phyloP scores from a whole-genome alignment of 2,329 filamentous ascomycete species.

The Aspergillus sp. region DNA sequence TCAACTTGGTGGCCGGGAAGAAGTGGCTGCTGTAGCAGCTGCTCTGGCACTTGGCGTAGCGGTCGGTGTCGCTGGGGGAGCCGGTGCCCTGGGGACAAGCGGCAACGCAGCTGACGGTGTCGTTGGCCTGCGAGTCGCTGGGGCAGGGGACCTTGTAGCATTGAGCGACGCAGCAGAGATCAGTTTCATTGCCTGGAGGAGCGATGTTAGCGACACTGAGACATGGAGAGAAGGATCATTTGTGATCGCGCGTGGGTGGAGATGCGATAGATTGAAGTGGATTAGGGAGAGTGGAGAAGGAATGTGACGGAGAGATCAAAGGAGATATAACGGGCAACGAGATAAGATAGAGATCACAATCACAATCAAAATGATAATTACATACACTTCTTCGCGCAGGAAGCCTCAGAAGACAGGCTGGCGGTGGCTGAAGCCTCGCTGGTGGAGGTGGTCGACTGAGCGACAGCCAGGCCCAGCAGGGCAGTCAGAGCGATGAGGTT shows the following conservation, averaged over 20 bases:
- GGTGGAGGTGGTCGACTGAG: slow-evolving; percentile 34
- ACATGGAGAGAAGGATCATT: not conserved
- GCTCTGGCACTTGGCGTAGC: slow-evolving; percentile 50
- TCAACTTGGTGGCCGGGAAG: slow-evolving; percentile 36
- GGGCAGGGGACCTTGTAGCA: slow-evolving; percentile 55
- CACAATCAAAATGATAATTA: not conserved
- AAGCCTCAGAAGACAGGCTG: slow-evolving; percentile 33
- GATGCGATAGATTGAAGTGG: not conserved
- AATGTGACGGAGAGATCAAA: not conserved
- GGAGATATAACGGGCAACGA: not conserved
- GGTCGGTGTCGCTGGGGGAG: slow-evolving; percentile 43
- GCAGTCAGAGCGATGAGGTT: slow-evolving; percentile 44
- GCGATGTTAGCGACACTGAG: not conserved
- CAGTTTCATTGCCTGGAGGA: slow-evolving; percentile 38
- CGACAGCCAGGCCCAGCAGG: slow-evolving; percentile 46
- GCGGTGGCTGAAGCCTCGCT: slow-evolving; percentile 30
- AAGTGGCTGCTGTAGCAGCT: slow-evolving; percentile 52
- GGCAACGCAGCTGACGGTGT: slow-evolving; percentile 53
- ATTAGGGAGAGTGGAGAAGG: not conserved
- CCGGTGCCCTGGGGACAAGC: slow-evolving; percentile 56
- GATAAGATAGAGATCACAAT: not conserved
- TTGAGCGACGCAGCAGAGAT: slow-evolving; percentile 53
- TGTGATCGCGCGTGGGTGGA: not conserved
- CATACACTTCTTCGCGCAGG: slow-evolving; percentile 39
- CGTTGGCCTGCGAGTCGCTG: slow-evolving; percentile 49